phyloP scores from a whole-genome alignment of 1,139 yeast genomes.

The Meyerozyma elateridarum region DNA sequence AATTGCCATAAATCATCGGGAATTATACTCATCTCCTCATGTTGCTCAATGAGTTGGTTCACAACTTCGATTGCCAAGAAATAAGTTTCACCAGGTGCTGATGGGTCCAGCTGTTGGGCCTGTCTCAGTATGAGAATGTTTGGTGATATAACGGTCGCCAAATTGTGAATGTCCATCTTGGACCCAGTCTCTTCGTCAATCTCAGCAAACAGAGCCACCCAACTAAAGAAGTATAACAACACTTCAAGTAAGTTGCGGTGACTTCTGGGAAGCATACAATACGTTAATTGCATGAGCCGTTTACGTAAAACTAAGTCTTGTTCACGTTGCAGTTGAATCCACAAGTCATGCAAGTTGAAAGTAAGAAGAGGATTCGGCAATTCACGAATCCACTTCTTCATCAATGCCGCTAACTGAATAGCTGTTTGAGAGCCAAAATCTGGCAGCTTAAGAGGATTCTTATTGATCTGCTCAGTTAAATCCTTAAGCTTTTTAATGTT shows the following conservation, averaged over 20 bases:
- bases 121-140: constrained; percentile 65
- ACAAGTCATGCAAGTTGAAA: constrained; percentile 66
- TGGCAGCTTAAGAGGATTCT: constrained; percentile 67
- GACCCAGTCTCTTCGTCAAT: constrained; percentile 85
- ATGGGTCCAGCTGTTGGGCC: constrained; percentile 20
- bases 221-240: constrained; percentile 75
- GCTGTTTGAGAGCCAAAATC: constrained; percentile 76
- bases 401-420: constrained; percentile 87
- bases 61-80: constrained; percentile 90
- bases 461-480: constrained; percentile 70
- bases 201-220: constrained; percentile 96
- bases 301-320: constrained; percentile 46
- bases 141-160: constrained; percentile 95
- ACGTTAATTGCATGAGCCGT: constrained; percentile 61
- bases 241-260: constrained; percentile 89
- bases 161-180: constrained; percentile 92
- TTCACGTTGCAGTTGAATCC: constrained; percentile 71
- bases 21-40: constrained; percentile 73
- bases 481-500: constrained; percentile 80
- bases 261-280: constrained; percentile 74
- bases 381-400: constrained; percentile 89
- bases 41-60: constrained; percentile 76
- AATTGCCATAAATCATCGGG: constrained; percentile 53
- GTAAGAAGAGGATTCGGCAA: constrained; percentile 90
- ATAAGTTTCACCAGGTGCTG: constrained; percentile 62